A percentile compares a stretch with the other conserved stretches of the same genome.
phyloP scores from a whole-genome alignment of 192 early-diverging fungal species.

The Gamsiella multidivaricata region DNA sequence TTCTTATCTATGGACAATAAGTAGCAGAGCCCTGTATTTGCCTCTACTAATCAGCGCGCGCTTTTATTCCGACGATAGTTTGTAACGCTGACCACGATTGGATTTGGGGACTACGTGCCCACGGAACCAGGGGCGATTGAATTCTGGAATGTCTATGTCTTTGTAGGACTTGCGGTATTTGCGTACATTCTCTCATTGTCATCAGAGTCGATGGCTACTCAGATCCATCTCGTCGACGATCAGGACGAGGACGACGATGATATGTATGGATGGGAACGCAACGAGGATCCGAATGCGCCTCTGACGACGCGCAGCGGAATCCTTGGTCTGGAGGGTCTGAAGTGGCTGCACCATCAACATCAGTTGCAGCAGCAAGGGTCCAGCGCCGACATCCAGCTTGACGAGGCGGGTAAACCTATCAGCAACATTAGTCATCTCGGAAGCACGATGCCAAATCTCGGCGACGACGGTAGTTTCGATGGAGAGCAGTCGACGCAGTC shows the following conservation, averaged over 20 bases:
- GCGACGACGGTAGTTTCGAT: neutral
- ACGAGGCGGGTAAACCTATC: constrained; percentile 24
- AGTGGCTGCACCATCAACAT: constrained; percentile 38
- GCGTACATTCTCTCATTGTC: constrained; percentile 48
- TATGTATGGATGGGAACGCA: constrained; percentile 50
- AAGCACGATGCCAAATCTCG: neutral
- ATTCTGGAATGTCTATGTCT: constrained; percentile 53
- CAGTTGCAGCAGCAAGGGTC: constrained; percentile 9
- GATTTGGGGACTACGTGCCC: constrained; percentile 49
- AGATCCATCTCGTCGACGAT: constrained; percentile 49
- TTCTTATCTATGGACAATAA: neutral
- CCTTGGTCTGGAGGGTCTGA: constrained; percentile 41
- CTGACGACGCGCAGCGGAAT: constrained; percentile 35
- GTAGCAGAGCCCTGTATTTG: neutral
- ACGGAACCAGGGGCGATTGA: constrained; percentile 42
- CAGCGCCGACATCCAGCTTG: neutral
- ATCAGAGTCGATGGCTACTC: constrained; percentile 44
- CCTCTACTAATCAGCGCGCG: neutral
- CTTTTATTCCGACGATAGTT: constrained; percentile 7
- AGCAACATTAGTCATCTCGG: neutral
- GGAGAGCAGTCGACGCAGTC: constrained; percentile 14
- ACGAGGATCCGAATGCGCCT: constrained; percentile 35
- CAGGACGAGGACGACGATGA: constrained; percentile 35
- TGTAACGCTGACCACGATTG: constrained; percentile 50
- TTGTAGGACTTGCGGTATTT: constrained; percentile 43